Conservation (phyloP, 345 rosid genomes). For the Ricinus communis region DNA sequence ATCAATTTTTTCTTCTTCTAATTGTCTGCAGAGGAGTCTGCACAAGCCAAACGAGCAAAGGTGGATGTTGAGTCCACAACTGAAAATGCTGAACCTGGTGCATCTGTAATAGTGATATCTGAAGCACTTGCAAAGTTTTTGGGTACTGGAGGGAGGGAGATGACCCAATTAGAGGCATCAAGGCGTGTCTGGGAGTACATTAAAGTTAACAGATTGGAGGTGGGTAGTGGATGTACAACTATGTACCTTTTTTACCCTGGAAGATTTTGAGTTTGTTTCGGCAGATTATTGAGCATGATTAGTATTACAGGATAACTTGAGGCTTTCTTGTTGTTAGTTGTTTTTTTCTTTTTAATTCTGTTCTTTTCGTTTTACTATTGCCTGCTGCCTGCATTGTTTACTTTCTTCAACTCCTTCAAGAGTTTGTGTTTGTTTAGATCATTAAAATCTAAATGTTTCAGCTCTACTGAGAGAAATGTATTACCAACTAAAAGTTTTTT, state of each 20-base stretch:
- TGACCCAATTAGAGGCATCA: constrained; percentile 55
- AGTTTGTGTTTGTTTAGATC: neutral
- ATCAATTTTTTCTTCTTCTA: constrained; percentile 2
- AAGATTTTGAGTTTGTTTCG: neutral
- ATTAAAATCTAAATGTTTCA: neutral
- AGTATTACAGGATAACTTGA: neutral
- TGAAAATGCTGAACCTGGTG: constrained; percentile 43
- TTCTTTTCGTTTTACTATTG: neutral
- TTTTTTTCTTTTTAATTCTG: neutral
- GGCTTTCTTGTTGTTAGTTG: neutral
- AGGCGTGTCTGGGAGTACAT: constrained; percentile 78
- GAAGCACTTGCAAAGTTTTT: constrained; percentile 81
- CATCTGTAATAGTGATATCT: constrained; percentile 54
- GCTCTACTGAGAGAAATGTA: neutral
- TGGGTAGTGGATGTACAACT: constrained; percentile 26
- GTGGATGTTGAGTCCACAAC: constrained; percentile 53
- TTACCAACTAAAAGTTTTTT: neutral
- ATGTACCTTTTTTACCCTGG: neutral
- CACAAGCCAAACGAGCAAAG: constrained; percentile 72
- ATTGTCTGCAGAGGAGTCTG: constrained; percentile 61
- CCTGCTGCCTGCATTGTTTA: neutral
- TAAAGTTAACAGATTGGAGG: constrained; percentile 74
- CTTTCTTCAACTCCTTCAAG: constrained; percentile 1
- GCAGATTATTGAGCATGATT: neutral
- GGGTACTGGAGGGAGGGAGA: constrained; percentile 63